These are phyloP conservation scores for Angophora floribunda DNA, from an alignment of 345 rosid species.

Conservation along the genomic window DNA sequence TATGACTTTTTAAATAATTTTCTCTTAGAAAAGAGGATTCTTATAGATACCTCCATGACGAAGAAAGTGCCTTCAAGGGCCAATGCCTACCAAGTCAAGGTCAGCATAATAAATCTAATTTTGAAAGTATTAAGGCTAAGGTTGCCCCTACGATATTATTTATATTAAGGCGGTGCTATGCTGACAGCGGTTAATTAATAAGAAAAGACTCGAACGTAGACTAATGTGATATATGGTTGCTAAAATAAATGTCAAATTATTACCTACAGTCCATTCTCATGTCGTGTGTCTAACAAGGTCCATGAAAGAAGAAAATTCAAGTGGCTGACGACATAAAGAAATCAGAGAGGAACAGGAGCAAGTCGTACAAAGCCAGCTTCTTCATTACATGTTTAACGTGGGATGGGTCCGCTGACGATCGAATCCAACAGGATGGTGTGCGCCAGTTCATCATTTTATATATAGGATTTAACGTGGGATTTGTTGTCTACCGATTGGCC, in stretches of 20 bases:
- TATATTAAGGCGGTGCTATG: no score
- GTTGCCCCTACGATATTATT: no score
- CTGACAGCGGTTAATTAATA: no score
- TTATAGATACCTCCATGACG: not conserved
- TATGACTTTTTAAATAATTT: no score
- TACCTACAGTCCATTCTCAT: no score
- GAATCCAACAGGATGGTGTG: not conserved
- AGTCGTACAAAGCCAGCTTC: not conserved
- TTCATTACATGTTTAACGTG: not conserved
- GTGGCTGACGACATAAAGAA: no score
- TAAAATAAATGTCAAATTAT: no score
- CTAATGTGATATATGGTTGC: not conserved
- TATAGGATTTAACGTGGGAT: not conserved
- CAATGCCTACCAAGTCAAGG: not conserved
- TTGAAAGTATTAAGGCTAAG: no score
- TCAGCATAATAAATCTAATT: not conserved
- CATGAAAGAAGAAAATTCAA: no score
- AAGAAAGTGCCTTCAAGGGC: not conserved
- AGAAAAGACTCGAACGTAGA: not conserved
- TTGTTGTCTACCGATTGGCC: not conserved
- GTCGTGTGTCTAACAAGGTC: no score
- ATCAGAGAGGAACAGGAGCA: not conserved
- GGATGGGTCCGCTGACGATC: no score
- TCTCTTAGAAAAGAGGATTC: not conserved
- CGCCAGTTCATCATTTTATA: not conserved